These are phyloP conservation scores for Quillaja saponaria DNA, from an alignment of 306 rosid genomes.

Conservation along the genomic window DNA sequence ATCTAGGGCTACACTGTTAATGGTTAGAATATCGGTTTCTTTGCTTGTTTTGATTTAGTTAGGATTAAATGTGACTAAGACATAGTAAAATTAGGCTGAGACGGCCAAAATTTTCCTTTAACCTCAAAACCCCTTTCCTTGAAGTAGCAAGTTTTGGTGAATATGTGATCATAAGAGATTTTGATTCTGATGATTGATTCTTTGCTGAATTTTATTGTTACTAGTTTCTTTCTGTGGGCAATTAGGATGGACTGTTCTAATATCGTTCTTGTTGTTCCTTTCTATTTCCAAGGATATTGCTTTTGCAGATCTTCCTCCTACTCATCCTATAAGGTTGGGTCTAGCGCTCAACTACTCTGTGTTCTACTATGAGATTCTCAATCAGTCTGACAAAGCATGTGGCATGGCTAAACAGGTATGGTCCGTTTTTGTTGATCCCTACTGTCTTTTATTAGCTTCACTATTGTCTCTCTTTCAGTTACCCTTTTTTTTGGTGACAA, in stretches of 20 bases:
- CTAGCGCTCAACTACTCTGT: constrained; percentile 76
- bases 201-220: background rate
- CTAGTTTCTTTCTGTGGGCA: background rate
- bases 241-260: constrained; percentile 1
- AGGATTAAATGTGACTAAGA: background rate
- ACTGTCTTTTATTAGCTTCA: too few relatives aligned
- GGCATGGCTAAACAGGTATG: constrained; percentile 80
- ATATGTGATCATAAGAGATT: background rate
- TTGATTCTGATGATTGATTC: background rate
- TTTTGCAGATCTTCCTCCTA: constrained; percentile 61
- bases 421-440: background rate
- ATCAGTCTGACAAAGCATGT: constrained; percentile 77
- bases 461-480: background rate
- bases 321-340: constrained; percentile 83
- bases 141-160: background rate
- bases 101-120: too few relatives aligned
- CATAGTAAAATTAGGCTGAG: background rate
- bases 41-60: background rate
- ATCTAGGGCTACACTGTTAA: background rate
- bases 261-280: background rate
- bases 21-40: background rate
- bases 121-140: background rate
- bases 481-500: background rate
- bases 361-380: constrained; percentile 76
- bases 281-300: constrained; percentile 53